Evolutionary conservation across 148 eudicot genomes (phyloP).

Genomic region (Diospyros kaki): DNA sequence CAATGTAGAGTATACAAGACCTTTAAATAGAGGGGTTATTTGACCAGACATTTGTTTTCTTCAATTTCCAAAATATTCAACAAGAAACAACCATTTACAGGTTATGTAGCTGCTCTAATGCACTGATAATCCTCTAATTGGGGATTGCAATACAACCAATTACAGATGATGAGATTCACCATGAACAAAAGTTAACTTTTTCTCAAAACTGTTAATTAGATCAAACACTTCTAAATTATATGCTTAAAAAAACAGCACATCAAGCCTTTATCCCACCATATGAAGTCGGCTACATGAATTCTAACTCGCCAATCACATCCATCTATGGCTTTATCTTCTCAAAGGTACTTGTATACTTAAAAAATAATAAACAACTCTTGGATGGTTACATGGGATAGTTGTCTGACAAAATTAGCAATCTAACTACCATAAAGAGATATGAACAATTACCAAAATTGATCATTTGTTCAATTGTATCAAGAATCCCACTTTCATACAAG

Average conservation of each 20-base stretch:
- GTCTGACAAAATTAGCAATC: not conserved
- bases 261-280: too few relatives aligned
- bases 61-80: not conserved
- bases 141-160: not conserved
- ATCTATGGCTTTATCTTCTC: too few relatives aligned
- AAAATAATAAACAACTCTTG: not conserved
- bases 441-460: not conserved
- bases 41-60: not conserved
- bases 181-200: not conserved
- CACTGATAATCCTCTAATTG: not conserved
- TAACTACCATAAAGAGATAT: not conserved
- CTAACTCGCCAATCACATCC: too few relatives aligned
- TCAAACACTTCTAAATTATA: not conserved
- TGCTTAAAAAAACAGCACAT: too few relatives aligned
- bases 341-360: too few relatives aligned
- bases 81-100: not conserved
- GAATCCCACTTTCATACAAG: constrained; percentile 5
- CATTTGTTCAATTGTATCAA: not conserved
- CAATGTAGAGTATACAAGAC: too few relatives aligned
- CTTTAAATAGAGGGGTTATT: too few relatives aligned
- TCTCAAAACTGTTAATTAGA: not conserved
- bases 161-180: constrained; percentile 2
- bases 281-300: too few relatives aligned
- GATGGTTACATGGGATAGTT: not conserved
- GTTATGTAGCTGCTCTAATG: not conserved